A percentile compares a stretch with the other conserved stretches of the same genome.
Evolutionary conservation across 352 stramenopile species (phyloP).

Genomic region (Pythium sukuiense): DNA sequence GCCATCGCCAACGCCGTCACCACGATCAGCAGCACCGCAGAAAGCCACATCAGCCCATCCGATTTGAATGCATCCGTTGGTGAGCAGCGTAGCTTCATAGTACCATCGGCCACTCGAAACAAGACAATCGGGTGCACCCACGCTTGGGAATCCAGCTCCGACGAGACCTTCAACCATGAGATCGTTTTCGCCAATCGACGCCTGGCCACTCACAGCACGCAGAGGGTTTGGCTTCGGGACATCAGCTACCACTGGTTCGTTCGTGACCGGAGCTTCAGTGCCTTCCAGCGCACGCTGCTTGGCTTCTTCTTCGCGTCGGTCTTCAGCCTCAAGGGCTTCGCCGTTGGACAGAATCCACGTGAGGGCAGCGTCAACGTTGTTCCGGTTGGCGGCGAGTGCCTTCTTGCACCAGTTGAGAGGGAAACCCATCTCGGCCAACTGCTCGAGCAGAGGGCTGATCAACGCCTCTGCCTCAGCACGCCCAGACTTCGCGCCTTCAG

Average conservation of each 20-base stretch:
- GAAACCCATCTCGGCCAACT: conserved; percentile 93
- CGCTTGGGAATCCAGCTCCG: conserved; percentile 82
- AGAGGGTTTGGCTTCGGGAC: conserved; percentile 72
- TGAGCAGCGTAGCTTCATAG: conserved; percentile 92
- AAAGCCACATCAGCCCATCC: conserved; percentile 92
- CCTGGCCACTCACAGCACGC: conserved; percentile 81
- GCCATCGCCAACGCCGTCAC: conserved; percentile 92
- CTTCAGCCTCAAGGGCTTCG: conserved; percentile 86
- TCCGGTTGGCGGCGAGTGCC: conserved; percentile 83
- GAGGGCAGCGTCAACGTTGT: conserved; percentile 90
- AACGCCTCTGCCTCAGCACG: conserved; percentile 40
- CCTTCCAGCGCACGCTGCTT: conserved; percentile 29
- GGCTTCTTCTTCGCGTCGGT: conserved; percentile 80
- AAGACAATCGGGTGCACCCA: conserved; percentile 79
- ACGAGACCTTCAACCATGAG: conserved; percentile 86
- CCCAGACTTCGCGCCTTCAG: conserved; percentile 17
- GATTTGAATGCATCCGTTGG: conserved; percentile 93
- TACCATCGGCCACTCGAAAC: conserved; percentile 85
- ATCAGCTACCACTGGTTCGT: conserved; percentile 1
- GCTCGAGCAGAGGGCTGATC: conserved; percentile 74
- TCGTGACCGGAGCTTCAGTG: conserved; percentile 1
- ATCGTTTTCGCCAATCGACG: conserved; percentile 81
- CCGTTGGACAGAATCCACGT: conserved; percentile 93
- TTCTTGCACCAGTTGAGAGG: conserved; percentile 93
- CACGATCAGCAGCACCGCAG: conserved; percentile 80